Evolutionary conservation across 225 moss, liverwort and hornwort species (phyloP).

Genomic region (Pseudoscleropodium purum): DNA sequence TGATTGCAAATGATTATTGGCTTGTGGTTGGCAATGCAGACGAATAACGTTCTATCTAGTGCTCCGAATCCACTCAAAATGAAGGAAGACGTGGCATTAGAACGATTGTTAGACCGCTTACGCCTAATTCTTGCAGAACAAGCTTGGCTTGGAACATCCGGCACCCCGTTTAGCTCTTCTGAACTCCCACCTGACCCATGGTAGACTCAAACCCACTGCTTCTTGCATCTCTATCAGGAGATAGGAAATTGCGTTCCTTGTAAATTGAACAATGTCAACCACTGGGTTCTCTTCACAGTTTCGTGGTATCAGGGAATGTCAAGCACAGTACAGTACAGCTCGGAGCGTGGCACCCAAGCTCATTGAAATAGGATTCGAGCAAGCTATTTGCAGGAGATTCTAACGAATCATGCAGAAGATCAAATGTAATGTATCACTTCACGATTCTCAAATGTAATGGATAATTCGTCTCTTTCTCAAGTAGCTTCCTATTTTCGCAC

Average conservation of each 20-base stretch:
- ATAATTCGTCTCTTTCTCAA: background rate
- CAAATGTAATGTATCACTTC: background rate
- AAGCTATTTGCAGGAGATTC: background rate
- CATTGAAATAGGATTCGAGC: background rate
- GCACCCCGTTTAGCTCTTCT: constrained; percentile 41
- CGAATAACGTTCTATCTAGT: background rate
- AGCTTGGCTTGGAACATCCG: constrained; percentile 32
- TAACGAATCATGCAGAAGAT: background rate
- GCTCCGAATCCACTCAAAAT: constrained; percentile 3
- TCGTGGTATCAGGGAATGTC: background rate
- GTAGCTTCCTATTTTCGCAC: background rate
- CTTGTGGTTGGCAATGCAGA: constrained; percentile 2
- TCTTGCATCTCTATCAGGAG: background rate
- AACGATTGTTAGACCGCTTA: constrained; percentile 61
- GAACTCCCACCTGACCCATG: constrained; percentile 88
- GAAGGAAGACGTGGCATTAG: constrained; percentile 11
- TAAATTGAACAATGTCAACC: background rate
- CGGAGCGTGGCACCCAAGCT: background rate
- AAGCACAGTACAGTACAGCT: background rate
- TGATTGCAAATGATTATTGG: background rate
- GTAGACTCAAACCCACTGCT: constrained; percentile 22
- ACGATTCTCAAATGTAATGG: background rate
- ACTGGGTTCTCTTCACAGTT: background rate
- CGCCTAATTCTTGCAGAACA: constrained; percentile 44
- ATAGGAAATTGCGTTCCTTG: background rate